phyloP scores from a whole-genome alignment of 345 rosid genomes.

The Durio zibethinus region DNA sequence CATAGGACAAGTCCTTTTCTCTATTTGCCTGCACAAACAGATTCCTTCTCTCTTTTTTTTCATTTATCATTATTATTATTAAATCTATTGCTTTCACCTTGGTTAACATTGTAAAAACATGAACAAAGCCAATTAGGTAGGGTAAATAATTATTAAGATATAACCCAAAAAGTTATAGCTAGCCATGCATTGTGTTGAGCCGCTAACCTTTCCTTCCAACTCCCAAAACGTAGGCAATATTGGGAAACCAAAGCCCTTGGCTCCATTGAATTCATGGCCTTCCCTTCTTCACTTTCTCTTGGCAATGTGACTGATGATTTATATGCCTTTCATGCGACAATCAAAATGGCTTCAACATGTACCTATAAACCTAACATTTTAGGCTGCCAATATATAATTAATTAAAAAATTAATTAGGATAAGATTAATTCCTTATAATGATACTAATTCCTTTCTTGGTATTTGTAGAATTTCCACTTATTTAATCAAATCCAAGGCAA shows the following conservation, averaged over 20 bases:
- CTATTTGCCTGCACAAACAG: constrained; percentile 3
- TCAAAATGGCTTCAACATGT: constrained; percentile 20
- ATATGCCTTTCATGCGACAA: constrained; percentile 22
- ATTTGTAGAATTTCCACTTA: constrained; percentile 2
- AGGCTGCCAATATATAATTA: not conserved
- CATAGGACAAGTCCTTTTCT: constrained; percentile 20
- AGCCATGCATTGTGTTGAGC: constrained; percentile 19
- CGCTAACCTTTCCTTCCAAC: constrained; percentile 6
- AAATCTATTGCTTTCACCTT: not conserved
- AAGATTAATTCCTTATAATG: not conserved
- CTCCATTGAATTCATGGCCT: not conserved
- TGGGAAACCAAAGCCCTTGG: constrained; percentile 1
- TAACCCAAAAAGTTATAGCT: not conserved
- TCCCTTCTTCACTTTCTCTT: constrained; percentile 9
- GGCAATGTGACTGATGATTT: constrained; percentile 7
- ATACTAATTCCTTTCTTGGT: constrained; percentile 9
- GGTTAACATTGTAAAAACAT: not conserved
- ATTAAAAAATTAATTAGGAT: not conserved
- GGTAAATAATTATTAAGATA: not conserved
- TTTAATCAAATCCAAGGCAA: constrained; percentile 16
- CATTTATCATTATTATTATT: too few species aligned
- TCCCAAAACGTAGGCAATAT: not conserved
- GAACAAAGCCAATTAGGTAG: not conserved
- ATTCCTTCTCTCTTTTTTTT: constrained; percentile 13
- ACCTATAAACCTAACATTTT: constrained; percentile 18